Evolutionary conservation across 2,329 filamentous ascomycete species (phyloP), one percentile per base, ranked within the genome.

Genomic region (Aspergillus terreus): DNA sequence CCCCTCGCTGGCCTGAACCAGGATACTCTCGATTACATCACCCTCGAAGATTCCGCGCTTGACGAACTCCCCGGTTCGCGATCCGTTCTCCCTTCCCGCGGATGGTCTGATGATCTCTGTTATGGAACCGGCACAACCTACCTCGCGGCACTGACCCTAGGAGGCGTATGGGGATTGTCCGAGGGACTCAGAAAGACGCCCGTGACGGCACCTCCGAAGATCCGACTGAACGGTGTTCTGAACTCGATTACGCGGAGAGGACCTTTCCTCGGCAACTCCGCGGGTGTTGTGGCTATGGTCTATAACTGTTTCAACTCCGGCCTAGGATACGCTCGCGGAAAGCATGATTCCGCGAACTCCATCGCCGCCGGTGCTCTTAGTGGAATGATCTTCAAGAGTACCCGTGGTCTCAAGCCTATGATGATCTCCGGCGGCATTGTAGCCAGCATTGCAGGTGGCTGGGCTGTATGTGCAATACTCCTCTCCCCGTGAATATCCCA

Each of bases 51-150:
- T 70, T 89, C 90, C 46, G 83, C 86, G 25, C 84, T 96, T 52
- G 91, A 90, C 56, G 86, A 95, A 65, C 82, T 95, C 17, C 91
- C 92, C 45, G 92, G 91, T 66, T 82, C 85, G 53, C 88, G 89
- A 70, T 95, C 92, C 41, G 87, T 92, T 49, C 82, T 99, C 49
- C 94, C 95, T 41, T 96, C 92, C 51, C 87, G 94, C 71, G 94
- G 94, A 70, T 99, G 95, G 85, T 95, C 92, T 55, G 94, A 99
- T 70, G 94, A 99, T 72, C 83, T 99, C 54, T 97, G 94, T 76
- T 99, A 99, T 72, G 94, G 95, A 67, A 95, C 94, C 19, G 94
- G 94, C 63, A 86, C 92, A 56, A 96, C 91, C 68, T 99, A 99
- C 70, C 79, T 99, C 54, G 78, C 88, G n/a, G 94, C 88, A 6